Percentiles rank a stretch among this genome's conserved stretches.
Conservation (phyloP, 2,329 filamentous ascomycete species). For the Aspergillus sp. region DNA sequence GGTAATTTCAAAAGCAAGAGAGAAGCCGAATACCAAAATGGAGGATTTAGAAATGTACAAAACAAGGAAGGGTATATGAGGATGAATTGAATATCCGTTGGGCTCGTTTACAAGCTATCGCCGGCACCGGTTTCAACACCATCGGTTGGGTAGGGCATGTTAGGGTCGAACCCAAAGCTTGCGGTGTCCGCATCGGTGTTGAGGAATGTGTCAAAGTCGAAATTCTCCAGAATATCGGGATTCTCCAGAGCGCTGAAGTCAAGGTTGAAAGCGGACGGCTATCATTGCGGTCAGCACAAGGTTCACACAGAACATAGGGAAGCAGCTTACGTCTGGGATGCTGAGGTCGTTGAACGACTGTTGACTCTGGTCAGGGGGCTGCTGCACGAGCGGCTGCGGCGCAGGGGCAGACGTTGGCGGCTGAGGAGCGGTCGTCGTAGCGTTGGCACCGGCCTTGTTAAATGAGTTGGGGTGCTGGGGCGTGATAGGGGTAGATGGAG, state of each 20-base stretch:
- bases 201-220: constrained; percentile 67
- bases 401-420: constrained; percentile 38
- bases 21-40: constrained; percentile 24
- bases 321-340: constrained; percentile 38
- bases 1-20: constrained; percentile 17
- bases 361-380: constrained; percentile 33
- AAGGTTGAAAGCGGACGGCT: constrained; percentile 39
- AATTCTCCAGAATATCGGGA: constrained; percentile 51
- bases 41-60: constrained; percentile 34
- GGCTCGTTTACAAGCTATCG: constrained; percentile 38
- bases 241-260: constrained; percentile 48
- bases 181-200: constrained; percentile 53
- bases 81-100: constrained; percentile 34
- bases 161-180: constrained; percentile 45
- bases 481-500: constrained; percentile 50
- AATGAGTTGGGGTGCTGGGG: constrained; percentile 48
- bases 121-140: constrained; percentile 45
- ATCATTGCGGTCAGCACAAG: constrained; percentile 16
- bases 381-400: constrained; percentile 36
- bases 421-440: constrained; percentile 30
- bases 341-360: constrained; percentile 34
- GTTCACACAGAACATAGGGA: neutral
- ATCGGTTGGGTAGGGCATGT: constrained; percentile 38
- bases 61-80: constrained; percentile 39
- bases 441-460: constrained; percentile 40